phyloP scores from a whole-genome alignment of 129 eudicot genomes.

The Helichrysum umbraculigerum region DNA sequence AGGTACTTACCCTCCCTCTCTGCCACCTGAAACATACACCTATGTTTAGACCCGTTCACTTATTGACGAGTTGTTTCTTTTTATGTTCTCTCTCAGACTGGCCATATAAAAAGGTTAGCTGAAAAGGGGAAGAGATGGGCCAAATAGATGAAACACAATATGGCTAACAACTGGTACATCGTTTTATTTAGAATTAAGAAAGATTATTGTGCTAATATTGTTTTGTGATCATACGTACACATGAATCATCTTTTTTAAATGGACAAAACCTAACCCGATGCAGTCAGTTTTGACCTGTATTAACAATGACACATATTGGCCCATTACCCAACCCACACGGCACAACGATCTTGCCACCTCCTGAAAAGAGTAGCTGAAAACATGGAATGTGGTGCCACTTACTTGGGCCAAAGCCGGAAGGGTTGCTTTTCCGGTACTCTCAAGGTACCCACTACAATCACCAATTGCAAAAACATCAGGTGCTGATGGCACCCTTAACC shows the following conservation, averaged over 20 bases:
- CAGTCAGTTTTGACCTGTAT: neutral
- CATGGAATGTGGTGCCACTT: constrained; percentile 15
- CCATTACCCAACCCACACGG: neutral
- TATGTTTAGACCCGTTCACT: neutral
- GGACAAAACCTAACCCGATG: neutral
- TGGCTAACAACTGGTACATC: neutral
- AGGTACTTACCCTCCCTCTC: constrained; percentile 91
- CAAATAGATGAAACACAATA: neutral
- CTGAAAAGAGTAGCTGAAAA: neutral
- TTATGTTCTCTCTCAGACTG: neutral
- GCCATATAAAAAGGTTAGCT: neutral
- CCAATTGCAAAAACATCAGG: constrained; percentile 86
- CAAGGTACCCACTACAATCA: constrained; percentile 90
- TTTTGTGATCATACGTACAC: neutral
- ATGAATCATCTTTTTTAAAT: neutral
- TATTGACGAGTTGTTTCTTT: neutral
- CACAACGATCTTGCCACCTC: neutral
- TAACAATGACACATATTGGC: neutral
- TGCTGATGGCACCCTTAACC: constrained; percentile 82
- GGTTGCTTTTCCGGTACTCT: constrained; percentile 82
- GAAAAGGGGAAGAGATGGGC: neutral
- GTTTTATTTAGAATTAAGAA: neutral
- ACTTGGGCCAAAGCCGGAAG: constrained; percentile 98
- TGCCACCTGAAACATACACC: constrained; percentile 62
- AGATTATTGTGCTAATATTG: neutral